phyloP scores from a whole-genome alignment of 2,329 filamentous ascomycete species.

The Elsinoe australis region DNA sequence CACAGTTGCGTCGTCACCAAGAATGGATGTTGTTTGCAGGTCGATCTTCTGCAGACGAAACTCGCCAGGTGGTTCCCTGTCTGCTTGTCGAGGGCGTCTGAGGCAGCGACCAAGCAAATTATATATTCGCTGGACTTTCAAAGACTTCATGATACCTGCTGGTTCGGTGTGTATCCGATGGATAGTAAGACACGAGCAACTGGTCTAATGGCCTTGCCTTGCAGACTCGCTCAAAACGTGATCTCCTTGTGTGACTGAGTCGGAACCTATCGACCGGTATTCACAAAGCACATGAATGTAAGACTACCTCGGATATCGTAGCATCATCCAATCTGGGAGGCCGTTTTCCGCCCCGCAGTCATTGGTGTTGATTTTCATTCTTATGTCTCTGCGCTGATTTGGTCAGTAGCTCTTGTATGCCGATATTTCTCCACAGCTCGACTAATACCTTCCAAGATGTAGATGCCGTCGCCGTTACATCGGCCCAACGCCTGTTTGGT shows the following conservation, averaged over 20 bases:
- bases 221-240: background rate
- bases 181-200: slow-evolving; percentile 1
- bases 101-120: background rate
- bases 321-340: background rate
- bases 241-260: background rate
- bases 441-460: too few relatives aligned
- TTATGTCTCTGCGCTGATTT: too few relatives aligned
- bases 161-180: background rate
- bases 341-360: too few relatives aligned
- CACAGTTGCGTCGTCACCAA: background rate
- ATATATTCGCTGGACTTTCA: background rate
- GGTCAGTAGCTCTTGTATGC: too few relatives aligned
- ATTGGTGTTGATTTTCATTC: too few relatives aligned
- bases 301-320: background rate
- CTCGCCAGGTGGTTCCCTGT: background rate
- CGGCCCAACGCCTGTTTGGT: too few relatives aligned
- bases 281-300: background rate
- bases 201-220: background rate
- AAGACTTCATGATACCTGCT: background rate
- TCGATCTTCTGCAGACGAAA: background rate
- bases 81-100: too few relatives aligned
- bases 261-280: background rate
- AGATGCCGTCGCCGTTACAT: too few relatives aligned
- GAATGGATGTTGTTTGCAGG: background rate
- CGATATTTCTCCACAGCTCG: too few relatives aligned